Percentiles rank a stretch among this genome's conserved stretches.
These are phyloP conservation scores for Lactifluus hygrophoroides DNA, from an alignment of 768 basidiomycete species.

Conservation along the genomic window DNA sequence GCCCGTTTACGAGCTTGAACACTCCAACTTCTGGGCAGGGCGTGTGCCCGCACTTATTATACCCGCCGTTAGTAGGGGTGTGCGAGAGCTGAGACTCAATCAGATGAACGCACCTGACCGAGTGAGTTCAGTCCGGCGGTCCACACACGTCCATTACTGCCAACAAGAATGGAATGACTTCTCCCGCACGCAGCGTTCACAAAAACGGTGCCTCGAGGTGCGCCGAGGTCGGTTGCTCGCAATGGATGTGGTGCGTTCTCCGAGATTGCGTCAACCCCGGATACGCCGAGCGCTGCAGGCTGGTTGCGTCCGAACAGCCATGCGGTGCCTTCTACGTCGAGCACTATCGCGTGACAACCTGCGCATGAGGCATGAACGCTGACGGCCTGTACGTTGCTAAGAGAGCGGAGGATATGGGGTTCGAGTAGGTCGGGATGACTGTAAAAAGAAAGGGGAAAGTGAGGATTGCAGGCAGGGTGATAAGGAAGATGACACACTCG, in stretches of 20 bases:
- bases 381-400: constrained; percentile 66
- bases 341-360: constrained; percentile 65
- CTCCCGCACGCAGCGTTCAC: constrained; percentile 79
- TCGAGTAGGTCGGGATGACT: constrained; percentile 75
- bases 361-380: constrained; percentile 72
- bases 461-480: not conserved
- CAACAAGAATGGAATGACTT: constrained; percentile 76
- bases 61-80: not conserved
- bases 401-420: constrained; percentile 83
- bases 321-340: constrained; percentile 71
- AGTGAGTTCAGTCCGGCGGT: constrained; percentile 70
- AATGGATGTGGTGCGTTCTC: constrained; percentile 67
- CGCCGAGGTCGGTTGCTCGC: constrained; percentile 53
- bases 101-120: constrained; percentile 52
- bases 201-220: constrained; percentile 42
- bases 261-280: constrained; percentile 43
- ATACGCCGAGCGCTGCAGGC: constrained; percentile 54
- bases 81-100: not conserved
- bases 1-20: constrained; percentile 57
- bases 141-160: constrained; percentile 77
- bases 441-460: not conserved
- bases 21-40: constrained; percentile 50
- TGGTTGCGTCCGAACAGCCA: constrained; percentile 89
- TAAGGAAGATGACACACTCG: constrained; percentile 7
- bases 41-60: constrained; percentile 12